phyloP scores from a whole-genome alignment of 345 rosid species.

The Syzygium grande region DNA sequence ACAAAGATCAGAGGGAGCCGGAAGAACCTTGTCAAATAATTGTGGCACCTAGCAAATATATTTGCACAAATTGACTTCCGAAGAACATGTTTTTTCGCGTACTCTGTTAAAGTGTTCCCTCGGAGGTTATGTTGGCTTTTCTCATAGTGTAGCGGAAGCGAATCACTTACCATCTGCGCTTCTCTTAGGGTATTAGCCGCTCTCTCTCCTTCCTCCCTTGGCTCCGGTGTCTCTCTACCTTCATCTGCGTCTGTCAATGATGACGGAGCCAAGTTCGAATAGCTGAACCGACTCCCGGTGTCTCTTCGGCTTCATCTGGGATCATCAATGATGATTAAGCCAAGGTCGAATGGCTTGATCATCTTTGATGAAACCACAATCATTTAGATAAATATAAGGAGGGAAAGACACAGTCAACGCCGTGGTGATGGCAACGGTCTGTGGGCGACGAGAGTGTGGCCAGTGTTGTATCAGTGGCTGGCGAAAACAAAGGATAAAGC shows the following conservation, averaged over 20 bases:
- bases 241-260: not conserved
- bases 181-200: not conserved
- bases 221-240: too few species aligned
- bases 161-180: not conserved
- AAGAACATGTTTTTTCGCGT: not conserved
- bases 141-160: not conserved
- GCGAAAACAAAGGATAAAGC: not conserved
- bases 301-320: not conserved
- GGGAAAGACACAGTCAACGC: not conserved
- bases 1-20: not conserved
- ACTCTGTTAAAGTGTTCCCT: not conserved
- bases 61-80: not conserved
- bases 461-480: not conserved
- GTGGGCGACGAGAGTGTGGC: not conserved
- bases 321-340: not conserved
- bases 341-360: not conserved
- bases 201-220: too few species aligned
- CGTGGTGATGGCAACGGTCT: not conserved
- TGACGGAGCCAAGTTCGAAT: not conserved
- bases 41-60: not conserved
- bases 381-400: not conserved
- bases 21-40: not conserved
- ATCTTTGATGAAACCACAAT: not conserved
- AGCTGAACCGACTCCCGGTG: not conserved
- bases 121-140: not conserved